Evolutionary conservation across 73 alveolate genomes (phyloP).

Genomic region (Durusdinium trenchii): DNA sequence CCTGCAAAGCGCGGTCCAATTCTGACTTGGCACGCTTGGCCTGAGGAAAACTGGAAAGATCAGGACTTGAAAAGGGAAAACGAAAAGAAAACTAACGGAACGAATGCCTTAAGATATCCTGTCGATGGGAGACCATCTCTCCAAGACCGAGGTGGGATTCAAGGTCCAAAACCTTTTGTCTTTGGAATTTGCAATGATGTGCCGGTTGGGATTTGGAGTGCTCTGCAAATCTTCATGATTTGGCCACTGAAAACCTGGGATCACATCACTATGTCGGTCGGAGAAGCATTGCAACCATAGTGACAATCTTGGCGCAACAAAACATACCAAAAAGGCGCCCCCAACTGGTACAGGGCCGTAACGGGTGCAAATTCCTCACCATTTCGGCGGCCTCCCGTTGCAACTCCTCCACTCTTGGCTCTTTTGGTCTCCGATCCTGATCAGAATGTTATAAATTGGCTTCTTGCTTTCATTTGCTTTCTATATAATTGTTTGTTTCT

Average conservation of each 20-base stretch:
- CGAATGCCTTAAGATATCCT: background rate
- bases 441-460: too few species aligned
- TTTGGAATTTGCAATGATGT: too few species aligned
- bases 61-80: background rate
- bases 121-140: background rate
- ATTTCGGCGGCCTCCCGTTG: conserved; percentile 28
- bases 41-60: background rate
- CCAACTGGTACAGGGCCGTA: background rate
- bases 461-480: too few species aligned
- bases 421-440: conserved; percentile 64
- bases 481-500: too few species aligned
- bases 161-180: too few species aligned
- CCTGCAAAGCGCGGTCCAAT: conserved; percentile 83
- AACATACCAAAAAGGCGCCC: background rate
- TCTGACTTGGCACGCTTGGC: conserved; percentile 89
- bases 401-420: conserved; percentile 69
- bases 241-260: background rate
- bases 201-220: too few species aligned
- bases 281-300: too few species aligned
- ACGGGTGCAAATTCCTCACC: background rate
- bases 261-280: background rate
- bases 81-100: background rate
- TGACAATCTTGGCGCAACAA: background rate
- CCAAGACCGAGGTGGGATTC: background rate
- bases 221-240: too few species aligned